These are phyloP conservation scores for Kodamaea neixiangensis DNA, from an alignment of 805 yeast genomes.

Conservation along the genomic window DNA sequence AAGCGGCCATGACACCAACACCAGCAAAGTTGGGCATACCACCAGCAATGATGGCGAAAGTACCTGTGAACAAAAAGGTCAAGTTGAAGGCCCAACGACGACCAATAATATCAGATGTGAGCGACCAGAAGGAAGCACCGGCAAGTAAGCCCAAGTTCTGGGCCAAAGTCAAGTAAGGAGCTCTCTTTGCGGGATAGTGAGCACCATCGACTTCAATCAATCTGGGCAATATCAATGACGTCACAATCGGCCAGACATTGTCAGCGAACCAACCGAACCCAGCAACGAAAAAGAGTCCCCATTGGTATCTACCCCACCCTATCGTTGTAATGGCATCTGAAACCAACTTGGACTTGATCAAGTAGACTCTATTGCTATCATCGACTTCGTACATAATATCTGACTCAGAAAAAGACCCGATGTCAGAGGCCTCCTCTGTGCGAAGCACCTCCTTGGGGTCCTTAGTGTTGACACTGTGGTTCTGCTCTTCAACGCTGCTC, in stretches of 20 bases:
- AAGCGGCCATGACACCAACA: conserved; percentile 22
- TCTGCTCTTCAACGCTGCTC: not conserved
- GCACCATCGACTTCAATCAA: conserved; percentile 38
- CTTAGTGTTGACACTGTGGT: not conserved
- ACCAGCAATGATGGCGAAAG: conserved; percentile 25
- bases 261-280: conserved; percentile 39
- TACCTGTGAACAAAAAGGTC: conserved; percentile 27
- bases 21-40: conserved; percentile 24
- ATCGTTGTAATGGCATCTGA: conserved; percentile 38
- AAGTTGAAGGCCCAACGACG: conserved; percentile 29
- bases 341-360: conserved; percentile 32
- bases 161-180: conserved; percentile 43
- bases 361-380: conserved; percentile 14
- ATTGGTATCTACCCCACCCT: conserved; percentile 34
- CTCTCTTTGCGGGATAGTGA: conserved; percentile 31
- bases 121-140: conserved; percentile 28
- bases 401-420: conserved; percentile 1
- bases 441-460: conserved; percentile 1
- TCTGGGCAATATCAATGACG: conserved; percentile 32
- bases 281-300: conserved; percentile 26
- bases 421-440: conserved; percentile 9
- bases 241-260: conserved; percentile 43
- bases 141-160: conserved; percentile 28
- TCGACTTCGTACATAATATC: conserved; percentile 12
- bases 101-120: conserved; percentile 25